Percentiles rank a stretch among this genome's conserved stretches.
Conservation (phyloP, 2,329 filamentous ascomycete genomes). For the Tolypocladium cylindrosporum region DNA sequence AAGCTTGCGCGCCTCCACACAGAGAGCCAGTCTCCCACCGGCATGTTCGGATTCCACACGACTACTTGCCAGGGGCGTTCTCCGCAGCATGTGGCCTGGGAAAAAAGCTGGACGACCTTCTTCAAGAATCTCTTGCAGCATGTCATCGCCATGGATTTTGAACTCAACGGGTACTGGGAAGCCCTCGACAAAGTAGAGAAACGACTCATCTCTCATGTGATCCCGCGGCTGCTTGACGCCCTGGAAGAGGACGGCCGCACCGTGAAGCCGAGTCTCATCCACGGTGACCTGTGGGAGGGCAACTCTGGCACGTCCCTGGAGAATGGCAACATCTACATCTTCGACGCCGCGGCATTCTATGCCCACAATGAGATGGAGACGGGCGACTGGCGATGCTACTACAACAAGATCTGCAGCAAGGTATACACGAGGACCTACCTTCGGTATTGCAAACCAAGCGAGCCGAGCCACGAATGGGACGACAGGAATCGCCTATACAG, state of each 20-base stretch:
- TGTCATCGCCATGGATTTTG: too few species aligned
- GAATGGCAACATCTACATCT: neutral
- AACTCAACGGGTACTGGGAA: too few species aligned
- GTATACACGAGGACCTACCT: neutral
- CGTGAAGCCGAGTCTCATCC: neutral
- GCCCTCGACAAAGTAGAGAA: neutral
- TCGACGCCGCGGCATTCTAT: neutral
- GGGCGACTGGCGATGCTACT: slow-evolving; percentile 1
- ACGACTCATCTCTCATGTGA: neutral
- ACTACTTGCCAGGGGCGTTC: too few species aligned
- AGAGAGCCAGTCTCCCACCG: neutral
- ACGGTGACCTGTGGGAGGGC: neutral
- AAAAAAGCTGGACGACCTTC: neutral
- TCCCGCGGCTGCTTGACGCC: neutral
- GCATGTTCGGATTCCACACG: neutral
- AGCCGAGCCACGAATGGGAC: neutral
- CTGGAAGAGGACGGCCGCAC: too few species aligned
- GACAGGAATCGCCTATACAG: neutral
- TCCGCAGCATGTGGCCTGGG: too few species aligned
- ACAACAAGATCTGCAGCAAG: slow-evolving; percentile 1
- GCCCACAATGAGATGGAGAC: slow-evolving; percentile 1
- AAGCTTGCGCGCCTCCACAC: neutral
- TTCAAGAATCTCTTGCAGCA: too few species aligned
- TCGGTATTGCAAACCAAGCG: neutral
- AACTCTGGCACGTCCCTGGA: neutral